These are phyloP conservation scores for Blastomyces silverae DNA, from an alignment of 2,329 filamentous ascomycete genomes.

Conservation along the genomic window DNA sequence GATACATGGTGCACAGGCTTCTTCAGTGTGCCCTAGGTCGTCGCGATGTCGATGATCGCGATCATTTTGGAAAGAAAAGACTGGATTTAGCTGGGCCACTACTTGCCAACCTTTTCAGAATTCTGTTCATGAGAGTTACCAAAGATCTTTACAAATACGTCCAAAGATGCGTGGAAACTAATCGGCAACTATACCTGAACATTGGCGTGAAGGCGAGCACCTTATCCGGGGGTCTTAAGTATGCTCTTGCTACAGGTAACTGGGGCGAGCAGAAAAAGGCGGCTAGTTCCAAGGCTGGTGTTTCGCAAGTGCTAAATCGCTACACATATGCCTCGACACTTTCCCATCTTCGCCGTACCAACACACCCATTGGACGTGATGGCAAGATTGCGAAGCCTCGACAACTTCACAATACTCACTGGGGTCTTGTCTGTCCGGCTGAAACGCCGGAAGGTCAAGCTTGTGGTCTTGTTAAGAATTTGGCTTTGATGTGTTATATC, in stretches of 20 bases:
- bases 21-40: conserved; percentile 88
- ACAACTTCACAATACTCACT: conserved; percentile 97
- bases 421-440: conserved; percentile 93
- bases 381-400: conserved; percentile 97
- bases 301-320: conserved; percentile 94
- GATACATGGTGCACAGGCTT: conserved; percentile 97
- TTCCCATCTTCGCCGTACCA: conserved; percentile 93
- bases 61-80: conserved; percentile 98
- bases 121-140: conserved; percentile 82
- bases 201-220: conserved; percentile 87
- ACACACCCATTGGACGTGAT: conserved; percentile 94
- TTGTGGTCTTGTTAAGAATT: conserved; percentile 95
- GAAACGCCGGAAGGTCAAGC: conserved; percentile 98
- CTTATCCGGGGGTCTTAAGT: conserved; percentile 88
- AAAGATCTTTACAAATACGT: conserved; percentile 87
- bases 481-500: conserved; percentile 97
- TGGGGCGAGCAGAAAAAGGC: conserved; percentile 99
- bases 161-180: conserved; percentile 83
- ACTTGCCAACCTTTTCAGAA: conserved; percentile 91
- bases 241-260: conserved; percentile 94
- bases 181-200: conserved; percentile 81
- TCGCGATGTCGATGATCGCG: conserved; percentile 90
- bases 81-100: conserved; percentile 90
- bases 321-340: conserved; percentile 96
- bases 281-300: conserved; percentile 86